These are phyloP conservation scores for Penicillium oxalicum DNA, from an alignment of 2,329 filamentous ascomycete species.

Conservation along the genomic window DNA sequence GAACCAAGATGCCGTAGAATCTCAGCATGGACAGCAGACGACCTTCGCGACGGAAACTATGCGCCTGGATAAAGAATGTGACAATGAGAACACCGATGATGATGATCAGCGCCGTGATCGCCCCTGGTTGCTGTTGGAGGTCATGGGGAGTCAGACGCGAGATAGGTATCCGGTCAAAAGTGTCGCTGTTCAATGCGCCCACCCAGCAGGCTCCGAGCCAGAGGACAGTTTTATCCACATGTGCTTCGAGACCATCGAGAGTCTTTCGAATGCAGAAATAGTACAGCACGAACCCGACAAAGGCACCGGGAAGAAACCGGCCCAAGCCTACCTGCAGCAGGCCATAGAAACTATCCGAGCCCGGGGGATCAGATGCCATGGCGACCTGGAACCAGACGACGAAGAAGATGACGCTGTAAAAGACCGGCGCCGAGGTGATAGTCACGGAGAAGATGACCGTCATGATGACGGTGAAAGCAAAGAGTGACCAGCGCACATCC, in stretches of 20 bases:
- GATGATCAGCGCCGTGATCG: constrained; percentile 51
- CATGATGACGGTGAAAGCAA: constrained; percentile 50
- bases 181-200: constrained; percentile 57
- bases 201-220: constrained; percentile 59
- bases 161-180: constrained; percentile 58
- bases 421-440: constrained; percentile 50
- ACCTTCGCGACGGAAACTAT: constrained; percentile 53
- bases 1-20: constrained; percentile 44
- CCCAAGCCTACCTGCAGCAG: constrained; percentile 51
- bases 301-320: constrained; percentile 54
- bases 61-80: constrained; percentile 52
- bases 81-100: constrained; percentile 47
- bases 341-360: constrained; percentile 47
- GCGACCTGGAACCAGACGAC: constrained; percentile 56
- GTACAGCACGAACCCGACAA: constrained; percentile 54
- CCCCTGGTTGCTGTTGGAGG: constrained; percentile 55
- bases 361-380: constrained; percentile 54
- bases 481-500: constrained; percentile 54
- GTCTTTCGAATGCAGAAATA: constrained; percentile 48
- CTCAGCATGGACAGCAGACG: constrained; percentile 42
- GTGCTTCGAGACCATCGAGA: constrained; percentile 48
- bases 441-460: constrained; percentile 52
- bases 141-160: constrained; percentile 58
- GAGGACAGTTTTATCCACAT: constrained; percentile 55
- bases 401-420: constrained; percentile 51